phyloP scores from a whole-genome alignment of 257 asterid genomes.

The Solanum chiquidenum region DNA sequence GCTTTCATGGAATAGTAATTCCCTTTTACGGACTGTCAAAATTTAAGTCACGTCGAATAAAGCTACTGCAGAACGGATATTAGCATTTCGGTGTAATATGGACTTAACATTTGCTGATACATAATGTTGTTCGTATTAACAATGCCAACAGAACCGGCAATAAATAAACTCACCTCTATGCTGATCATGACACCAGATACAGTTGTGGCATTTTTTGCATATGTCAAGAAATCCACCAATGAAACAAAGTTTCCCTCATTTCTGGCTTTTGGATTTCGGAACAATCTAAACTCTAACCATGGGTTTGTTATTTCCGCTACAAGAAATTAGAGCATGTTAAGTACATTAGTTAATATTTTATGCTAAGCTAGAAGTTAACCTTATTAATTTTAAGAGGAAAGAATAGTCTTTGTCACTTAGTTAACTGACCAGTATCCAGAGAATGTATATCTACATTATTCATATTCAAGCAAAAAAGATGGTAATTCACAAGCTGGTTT shows the following conservation, averaged over 20 bases:
- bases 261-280: constrained; percentile 43
- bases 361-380: neutral
- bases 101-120: neutral
- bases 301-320: constrained; percentile 57
- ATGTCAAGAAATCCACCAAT: constrained; percentile 49
- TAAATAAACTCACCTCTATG: constrained; percentile 45
- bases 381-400: neutral
- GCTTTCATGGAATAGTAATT: neutral
- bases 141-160: neutral
- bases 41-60: neutral
- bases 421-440: neutral
- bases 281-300: constrained; percentile 7
- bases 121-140: neutral
- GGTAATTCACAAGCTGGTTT: neutral
- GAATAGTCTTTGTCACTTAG: neutral
- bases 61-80: neutral
- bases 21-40: neutral
- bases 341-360: neutral
- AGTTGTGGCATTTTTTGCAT: constrained; percentile 49
- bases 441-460: neutral
- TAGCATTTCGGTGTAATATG: neutral
- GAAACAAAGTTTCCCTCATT: constrained; percentile 31
- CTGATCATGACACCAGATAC: constrained; percentile 62
- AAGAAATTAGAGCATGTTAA: constrained; percentile 9
- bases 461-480: neutral